phyloP scores from a whole-genome alignment of 2,329 filamentous ascomycete species.

The Boeremia lycopersici region DNA sequence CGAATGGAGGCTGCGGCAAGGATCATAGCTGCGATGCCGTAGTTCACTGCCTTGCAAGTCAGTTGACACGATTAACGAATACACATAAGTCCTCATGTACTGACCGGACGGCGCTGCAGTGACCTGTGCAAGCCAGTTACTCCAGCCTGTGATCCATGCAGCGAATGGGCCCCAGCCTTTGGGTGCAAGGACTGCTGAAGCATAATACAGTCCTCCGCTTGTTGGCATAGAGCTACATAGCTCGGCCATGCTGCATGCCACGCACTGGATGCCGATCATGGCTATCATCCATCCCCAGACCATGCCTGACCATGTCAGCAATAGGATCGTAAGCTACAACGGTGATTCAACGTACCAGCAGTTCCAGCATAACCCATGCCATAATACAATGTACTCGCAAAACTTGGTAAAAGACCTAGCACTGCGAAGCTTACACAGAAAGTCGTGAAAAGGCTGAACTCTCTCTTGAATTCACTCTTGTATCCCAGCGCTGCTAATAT shows the following conservation, averaged over 20 bases:
- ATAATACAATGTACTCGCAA: constrained; percentile 74
- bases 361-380: constrained; percentile 62
- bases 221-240: constrained; percentile 76
- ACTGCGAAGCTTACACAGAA: constrained; percentile 78
- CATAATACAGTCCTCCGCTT: constrained; percentile 74
- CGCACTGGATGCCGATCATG: constrained; percentile 73
- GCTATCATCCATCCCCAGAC: constrained; percentile 78
- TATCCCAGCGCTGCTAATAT: constrained; percentile 67
- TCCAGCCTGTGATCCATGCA: constrained; percentile 73
- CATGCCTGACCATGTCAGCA: constrained; percentile 59
- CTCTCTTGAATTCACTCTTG: constrained; percentile 69
- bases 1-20: constrained; percentile 72
- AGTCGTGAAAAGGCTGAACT: constrained; percentile 75
- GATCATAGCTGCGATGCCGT: constrained; percentile 71
- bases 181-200: constrained; percentile 72
- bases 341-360: constrained; percentile 37
- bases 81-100: constrained; percentile 6
- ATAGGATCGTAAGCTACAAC: background rate
- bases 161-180: constrained; percentile 69
- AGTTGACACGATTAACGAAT: constrained; percentile 1
- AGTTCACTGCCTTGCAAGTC: constrained; percentile 58
- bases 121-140: constrained; percentile 71
- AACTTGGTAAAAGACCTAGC: constrained; percentile 71
- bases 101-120: constrained; percentile 65
- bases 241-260: constrained; percentile 70